These are phyloP conservation scores for Schoenoplectus triqueter DNA, from an alignment of 202 grass and related monocot species.

Conservation along the genomic window DNA sequence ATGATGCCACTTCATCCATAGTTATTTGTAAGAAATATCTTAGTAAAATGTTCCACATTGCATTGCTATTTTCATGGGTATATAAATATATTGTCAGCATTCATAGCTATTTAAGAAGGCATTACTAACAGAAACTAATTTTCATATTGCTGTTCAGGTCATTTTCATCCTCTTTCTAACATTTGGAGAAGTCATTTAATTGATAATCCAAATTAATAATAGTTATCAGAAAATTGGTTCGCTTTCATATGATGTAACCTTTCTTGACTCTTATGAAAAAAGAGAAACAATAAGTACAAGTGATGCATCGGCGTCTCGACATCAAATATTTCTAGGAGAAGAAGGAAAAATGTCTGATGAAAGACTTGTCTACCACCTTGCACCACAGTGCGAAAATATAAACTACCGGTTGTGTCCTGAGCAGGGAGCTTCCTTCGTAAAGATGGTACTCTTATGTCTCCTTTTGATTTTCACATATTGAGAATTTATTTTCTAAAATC, in stretches of 20 bases:
- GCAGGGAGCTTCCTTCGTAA: constrained; percentile 13
- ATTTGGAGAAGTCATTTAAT: not conserved
- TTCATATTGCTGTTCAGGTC: not conserved
- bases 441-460: constrained; percentile 24
- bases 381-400: not conserved
- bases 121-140: not conserved
- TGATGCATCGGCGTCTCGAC: not conserved
- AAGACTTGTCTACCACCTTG: constrained; percentile 23
- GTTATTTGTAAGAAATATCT: not conserved
- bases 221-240: not conserved
- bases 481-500: constrained; percentile 16
- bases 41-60: not conserved
- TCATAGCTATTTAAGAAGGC: not conserved
- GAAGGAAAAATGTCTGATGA: constrained; percentile 33
- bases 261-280: constrained; percentile 21
- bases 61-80: not conserved
- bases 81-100: not conserved
- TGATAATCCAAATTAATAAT: not conserved
- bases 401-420: constrained; percentile 31
- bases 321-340: constrained; percentile 9
- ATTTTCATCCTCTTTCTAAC: not conserved
- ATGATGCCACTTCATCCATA: constrained; percentile 10
- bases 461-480: not conserved
- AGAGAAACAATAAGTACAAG: constrained; percentile 28
- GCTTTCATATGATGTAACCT: constrained; percentile 36